A percentile compares a stretch with the other conserved stretches of the same genome.
Conservation (phyloP, 2,329 filamentous ascomycete species). For the Tolypocladium amazonense region DNA sequence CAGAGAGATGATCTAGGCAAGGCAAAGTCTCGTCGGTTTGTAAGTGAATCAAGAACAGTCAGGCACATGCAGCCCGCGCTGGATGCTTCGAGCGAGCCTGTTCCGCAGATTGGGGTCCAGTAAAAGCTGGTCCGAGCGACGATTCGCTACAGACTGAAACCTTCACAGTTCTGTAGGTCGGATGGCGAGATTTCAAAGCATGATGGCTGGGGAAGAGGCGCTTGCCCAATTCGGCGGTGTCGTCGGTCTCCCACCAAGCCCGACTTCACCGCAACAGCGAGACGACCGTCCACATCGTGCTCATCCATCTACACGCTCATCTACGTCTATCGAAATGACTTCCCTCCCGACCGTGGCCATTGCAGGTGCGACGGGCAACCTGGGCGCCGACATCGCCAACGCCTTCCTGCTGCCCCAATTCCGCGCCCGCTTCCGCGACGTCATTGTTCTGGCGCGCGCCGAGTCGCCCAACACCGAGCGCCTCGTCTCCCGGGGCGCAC, state of each 20-base stretch:
- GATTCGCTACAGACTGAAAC: too few relatives aligned
- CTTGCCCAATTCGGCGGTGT: not conserved
- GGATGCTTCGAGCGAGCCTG: too few relatives aligned
- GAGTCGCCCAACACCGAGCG: not conserved
- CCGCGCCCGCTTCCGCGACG: not conserved
- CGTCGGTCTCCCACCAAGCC: not conserved
- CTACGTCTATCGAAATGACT: not conserved
- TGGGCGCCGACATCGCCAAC: slow-evolving; percentile 1
- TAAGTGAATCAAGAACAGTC: too few relatives aligned
- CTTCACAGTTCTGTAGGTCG: too few relatives aligned
- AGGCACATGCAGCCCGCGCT: too few relatives aligned
- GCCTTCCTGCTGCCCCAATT: not conserved
- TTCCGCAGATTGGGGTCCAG: too few relatives aligned
- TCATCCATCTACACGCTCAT: not conserved
- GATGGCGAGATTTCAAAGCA: not conserved
- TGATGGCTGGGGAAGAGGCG: not conserved
- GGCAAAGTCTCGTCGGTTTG: too few relatives aligned
- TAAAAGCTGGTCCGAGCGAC: too few relatives aligned
- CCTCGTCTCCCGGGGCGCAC: not conserved
- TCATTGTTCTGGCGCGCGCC: slow-evolving; percentile 2
- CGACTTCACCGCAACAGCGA: not conserved
- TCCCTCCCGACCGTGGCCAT: slow-evolving; percentile 2
- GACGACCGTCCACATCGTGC: not conserved
- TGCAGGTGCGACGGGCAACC: slow-evolving; percentile 4
- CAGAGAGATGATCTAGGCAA: not conserved